Base-by-base conservation (phyloP, 345 rosid species). In the Microcos paniculata region DNA sequence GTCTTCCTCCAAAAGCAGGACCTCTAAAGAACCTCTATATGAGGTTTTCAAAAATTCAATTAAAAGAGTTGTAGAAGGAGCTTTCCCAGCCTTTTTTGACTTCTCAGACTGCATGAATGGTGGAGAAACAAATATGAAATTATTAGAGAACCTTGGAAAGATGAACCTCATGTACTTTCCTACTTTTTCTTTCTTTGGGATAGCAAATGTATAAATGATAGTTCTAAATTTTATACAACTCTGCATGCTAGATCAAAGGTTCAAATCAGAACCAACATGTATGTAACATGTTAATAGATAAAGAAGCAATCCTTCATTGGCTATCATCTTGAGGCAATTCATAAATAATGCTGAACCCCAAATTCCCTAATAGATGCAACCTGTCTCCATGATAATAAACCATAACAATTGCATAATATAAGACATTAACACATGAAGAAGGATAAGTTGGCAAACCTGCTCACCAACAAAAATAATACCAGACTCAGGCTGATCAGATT, bases 11-110 rank as follows among this genome's bases (percentile, higher is more conserved):
- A 95, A 77, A 73, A 91, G 80, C 55, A 93, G 87, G 78, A 91
- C 79, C 56, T 93, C 87, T 51, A 82, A 78, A 45, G 83, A 72
- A 73, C 84, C 92, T 11, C 62, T 63, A 35, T 87, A 89, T 48
- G 98, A 91, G 57, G 79, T 79, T 81, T 79, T 90, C 79, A 95
- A 83, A 74, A 84, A 85, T 66, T 95, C 94, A 31, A 89, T 62
- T 59, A 95, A 64, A 72, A 83, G 85, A 75, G 89, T 74, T 18
- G 89, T 84, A 21, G 98, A 83, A 10, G 93, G 91, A 71, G 81
- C 85, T 72, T 91, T 86, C 72, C 98, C 98, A 80, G 88, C 94
- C 80, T 84, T 93, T 74, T 93, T 93, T 14, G 94, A 93, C 85
- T 89, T 95, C 87, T 95, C 96, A 79, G 98, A 91, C 99, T 92